Percentiles rank a stretch among this genome's conserved stretches.
These are phyloP conservation scores for Hericium rajendrae DNA, from an alignment of 768 basidiomycete genomes.

Conservation along the genomic window DNA sequence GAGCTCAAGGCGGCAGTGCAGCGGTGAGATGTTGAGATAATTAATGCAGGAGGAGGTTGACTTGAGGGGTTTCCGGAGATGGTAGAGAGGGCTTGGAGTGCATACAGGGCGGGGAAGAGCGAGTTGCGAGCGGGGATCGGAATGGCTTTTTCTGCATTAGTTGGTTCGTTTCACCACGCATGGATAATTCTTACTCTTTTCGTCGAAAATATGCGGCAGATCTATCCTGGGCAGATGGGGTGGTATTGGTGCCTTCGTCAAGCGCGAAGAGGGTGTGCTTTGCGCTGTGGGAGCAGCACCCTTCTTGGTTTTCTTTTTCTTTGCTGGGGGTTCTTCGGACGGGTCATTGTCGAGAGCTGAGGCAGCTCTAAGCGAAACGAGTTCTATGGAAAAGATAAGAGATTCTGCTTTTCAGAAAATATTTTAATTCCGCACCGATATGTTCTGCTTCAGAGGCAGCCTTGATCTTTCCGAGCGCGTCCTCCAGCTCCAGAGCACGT, in stretches of 20 bases:
- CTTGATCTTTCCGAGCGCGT: background rate
- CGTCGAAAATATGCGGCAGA: background rate
- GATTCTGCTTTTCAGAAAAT: background rate
- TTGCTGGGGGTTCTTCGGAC: background rate
- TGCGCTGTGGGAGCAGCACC: background rate
- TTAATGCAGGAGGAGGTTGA: background rate
- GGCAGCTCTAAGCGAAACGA: background rate
- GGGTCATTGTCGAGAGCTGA: background rate
- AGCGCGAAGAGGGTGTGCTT: background rate
- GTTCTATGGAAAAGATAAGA: background rate
- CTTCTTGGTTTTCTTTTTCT: background rate
- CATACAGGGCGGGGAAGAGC: constrained; percentile 7
- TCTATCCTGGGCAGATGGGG: background rate
- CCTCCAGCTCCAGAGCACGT: constrained; percentile 5
- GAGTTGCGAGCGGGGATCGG: background rate
- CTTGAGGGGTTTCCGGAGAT: background rate
- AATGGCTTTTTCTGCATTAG: background rate
- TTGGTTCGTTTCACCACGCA: no score
- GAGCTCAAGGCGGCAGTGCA: constrained; percentile 1
- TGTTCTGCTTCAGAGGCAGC: background rate
- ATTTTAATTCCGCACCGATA: background rate
- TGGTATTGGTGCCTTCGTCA: background rate
- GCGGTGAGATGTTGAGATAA: background rate
- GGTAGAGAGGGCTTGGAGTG: background rate
- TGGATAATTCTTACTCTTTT: no score